These are phyloP conservation scores for Suillus weaverae DNA, from an alignment of 768 basidiomycete genomes.

Conservation along the genomic window DNA sequence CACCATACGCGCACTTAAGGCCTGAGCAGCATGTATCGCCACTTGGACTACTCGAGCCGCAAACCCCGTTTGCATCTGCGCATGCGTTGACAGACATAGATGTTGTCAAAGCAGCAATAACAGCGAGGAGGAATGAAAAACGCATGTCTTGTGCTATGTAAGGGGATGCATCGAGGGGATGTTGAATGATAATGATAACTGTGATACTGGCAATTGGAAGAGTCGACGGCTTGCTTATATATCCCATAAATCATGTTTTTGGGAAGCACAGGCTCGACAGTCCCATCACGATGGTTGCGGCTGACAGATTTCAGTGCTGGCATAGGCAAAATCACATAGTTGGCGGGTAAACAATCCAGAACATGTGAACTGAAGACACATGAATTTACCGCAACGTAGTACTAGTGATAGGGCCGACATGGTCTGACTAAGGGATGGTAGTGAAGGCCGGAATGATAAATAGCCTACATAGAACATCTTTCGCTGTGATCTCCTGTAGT, in stretches of 20 bases:
- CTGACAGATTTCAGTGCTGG: background rate
- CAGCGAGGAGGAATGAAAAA: background rate
- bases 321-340: background rate
- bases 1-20: background rate
- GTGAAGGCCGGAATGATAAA: too few relatives aligned
- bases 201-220: background rate
- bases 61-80: rapidly evolving
- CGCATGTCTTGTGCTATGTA: background rate
- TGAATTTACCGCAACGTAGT: too few relatives aligned
- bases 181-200: background rate
- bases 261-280: background rate
- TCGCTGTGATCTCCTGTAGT: too few relatives aligned
- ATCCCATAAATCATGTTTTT: background rate
- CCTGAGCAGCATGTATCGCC: background rate
- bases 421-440: too few relatives aligned
- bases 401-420: too few relatives aligned
- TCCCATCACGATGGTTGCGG: background rate
- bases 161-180: background rate
- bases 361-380: too few relatives aligned
- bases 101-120: background rate
- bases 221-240: background rate
- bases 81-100: background rate
- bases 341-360: background rate
- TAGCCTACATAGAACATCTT: too few relatives aligned
- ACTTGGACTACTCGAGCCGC: background rate